phyloP scores from a whole-genome alignment of 352 stramenopile genomes.

The Lagenidium giganteum region DNA sequence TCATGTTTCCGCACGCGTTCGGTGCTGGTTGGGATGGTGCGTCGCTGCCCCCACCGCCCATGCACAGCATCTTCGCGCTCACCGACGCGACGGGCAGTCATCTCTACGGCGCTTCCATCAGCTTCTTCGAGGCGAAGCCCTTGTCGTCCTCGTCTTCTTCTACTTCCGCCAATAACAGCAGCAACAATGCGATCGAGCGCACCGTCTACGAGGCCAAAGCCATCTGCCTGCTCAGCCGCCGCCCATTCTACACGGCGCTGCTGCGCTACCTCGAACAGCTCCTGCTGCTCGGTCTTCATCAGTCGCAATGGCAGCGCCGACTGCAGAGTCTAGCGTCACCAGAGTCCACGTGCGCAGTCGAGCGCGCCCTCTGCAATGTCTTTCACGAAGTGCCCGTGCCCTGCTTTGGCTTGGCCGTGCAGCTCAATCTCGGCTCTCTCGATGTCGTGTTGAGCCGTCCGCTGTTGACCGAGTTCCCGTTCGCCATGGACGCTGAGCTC shows the following conservation, averaged over 20 bases:
- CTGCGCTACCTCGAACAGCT: constrained; percentile 30
- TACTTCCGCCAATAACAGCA: too few relatives aligned
- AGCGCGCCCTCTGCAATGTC: constrained; percentile 26
- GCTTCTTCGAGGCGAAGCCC: constrained; percentile 29
- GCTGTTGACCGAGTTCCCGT: constrained; percentile 20
- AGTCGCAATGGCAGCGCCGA: constrained; percentile 1
- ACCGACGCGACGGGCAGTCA: constrained; percentile 20
- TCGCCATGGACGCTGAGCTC: constrained; percentile 29
- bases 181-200: too few relatives aligned
- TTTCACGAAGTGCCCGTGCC: constrained; percentile 29
- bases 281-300: constrained; percentile 21
- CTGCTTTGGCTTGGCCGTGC: constrained; percentile 14
- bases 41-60: constrained; percentile 17
- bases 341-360: too few relatives aligned
- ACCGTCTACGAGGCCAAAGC: constrained; percentile 26
- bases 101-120: constrained; percentile 29
- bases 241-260: constrained; percentile 23
- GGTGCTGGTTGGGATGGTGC: constrained; percentile 11
- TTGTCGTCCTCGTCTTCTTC: too few relatives aligned
- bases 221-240: constrained; percentile 26
- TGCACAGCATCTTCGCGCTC: constrained; percentile 32
- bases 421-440: constrained; percentile 11
- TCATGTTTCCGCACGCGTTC: constrained; percentile 31
- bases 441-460: constrained; percentile 19
- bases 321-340: neutral